Evolutionary conservation across 768 basidiomycete genomes (phyloP), one percentile per base, ranked within the genome.

Genomic region (Rhodosporidiobolus sp.): DNA sequence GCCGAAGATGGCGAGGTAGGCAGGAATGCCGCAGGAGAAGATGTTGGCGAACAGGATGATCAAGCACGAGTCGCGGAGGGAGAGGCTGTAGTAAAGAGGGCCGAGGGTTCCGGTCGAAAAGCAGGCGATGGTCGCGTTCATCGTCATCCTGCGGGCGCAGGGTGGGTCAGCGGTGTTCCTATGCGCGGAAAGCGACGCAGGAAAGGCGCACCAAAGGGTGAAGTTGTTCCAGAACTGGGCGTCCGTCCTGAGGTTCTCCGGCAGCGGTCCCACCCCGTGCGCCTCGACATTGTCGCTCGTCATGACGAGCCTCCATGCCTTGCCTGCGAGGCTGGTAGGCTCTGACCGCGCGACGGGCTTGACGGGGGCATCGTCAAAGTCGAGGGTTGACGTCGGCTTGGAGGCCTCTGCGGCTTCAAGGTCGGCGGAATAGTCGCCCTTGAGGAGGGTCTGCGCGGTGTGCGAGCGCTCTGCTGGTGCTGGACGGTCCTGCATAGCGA

Each of bases 71-170:
- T 89, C 87, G 7, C 87, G 85, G 56, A 88, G 81, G 4, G 87
- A 84, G 19, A 90, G 83, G 10, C 84, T 85, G 67, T 86, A 90
- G 48, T 85, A 84, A 28, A 85, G 79, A 8, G 89, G 89, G 0
- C 88, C 89, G 8, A 90, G 83, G 0, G 87, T 86, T 19, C 89
- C 89, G 5, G 87, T 82, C 63, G 88, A 88, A 77, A 90, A 88
- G 0, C 87, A 88, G 10, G 69, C 54, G 43, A 69, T 65, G 0
- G 74, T 76, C 2, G 64, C 57, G 52, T 76, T 76, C 74, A 76
- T 76, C 4, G 64, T 66, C 49, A 72, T 49, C 73, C 73, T 73
- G 46, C 24, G 2, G 26, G 30, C 28, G 38, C 43, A 46, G 28
- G 34, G 34, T 12, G 17, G 3, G 52, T 26, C 9, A 54, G 54